Evolutionary conservation across 768 basidiomycete genomes (phyloP).

Genomic region (Coprinopsis cinerea): DNA sequence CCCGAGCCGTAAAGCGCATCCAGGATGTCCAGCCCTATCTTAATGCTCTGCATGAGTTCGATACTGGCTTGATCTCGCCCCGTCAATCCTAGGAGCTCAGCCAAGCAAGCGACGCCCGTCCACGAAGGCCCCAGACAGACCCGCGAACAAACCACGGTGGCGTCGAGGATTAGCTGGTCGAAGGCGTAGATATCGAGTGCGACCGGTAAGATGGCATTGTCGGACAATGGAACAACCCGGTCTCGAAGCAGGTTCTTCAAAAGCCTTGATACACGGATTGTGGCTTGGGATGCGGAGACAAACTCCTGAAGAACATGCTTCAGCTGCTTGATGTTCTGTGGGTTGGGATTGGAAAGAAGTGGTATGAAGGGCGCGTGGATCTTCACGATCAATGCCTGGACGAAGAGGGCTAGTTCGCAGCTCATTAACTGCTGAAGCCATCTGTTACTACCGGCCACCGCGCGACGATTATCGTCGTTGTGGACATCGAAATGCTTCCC

Average conservation of each 20-base stretch:
- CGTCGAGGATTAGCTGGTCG: slow-evolving; percentile 5
- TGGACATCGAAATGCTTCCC: neutral
- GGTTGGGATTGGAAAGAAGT: neutral
- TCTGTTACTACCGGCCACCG: slow-evolving; percentile 11
- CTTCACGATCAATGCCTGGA: slow-evolving; percentile 56
- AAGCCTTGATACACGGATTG: slow-evolving; percentile 1
- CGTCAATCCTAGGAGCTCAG: neutral
- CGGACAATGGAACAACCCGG: neutral
- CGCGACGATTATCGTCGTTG: neutral
- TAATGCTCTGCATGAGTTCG: slow-evolving; percentile 9
- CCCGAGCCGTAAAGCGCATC: neutral
- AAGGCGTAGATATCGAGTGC: neutral
- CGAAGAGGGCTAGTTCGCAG: slow-evolving; percentile 55
- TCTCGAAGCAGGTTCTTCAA: neutral
- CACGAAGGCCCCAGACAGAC: neutral
- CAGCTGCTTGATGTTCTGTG: neutral
- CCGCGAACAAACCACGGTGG: slow-evolving; percentile 1
- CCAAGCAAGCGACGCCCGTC: neutral
- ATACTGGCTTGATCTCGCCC: neutral
- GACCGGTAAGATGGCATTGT: neutral
- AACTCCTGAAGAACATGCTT: neutral
- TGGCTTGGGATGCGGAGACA: neutral
- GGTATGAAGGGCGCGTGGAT: slow-evolving; percentile 56
- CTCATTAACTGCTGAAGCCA: slow-evolving; percentile 30
- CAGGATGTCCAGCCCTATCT: slow-evolving; percentile 2